Conservation (phyloP, 805 yeast genomes). For the Tetrapisispora phaffii region DNA sequence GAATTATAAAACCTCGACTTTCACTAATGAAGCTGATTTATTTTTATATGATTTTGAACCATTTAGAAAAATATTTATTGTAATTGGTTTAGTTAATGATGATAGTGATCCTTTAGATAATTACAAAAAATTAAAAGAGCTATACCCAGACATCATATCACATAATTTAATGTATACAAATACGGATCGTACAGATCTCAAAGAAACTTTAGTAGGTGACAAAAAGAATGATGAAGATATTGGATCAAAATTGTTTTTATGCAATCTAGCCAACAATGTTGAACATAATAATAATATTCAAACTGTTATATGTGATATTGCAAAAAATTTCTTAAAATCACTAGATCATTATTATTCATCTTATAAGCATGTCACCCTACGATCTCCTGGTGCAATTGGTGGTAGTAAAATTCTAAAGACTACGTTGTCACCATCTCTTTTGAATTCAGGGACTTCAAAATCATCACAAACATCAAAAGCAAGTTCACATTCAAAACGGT, state of each 20-base stretch:
- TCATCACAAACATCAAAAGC: constrained; percentile 6
- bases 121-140: constrained; percentile 31
- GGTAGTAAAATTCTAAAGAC: constrained; percentile 37
- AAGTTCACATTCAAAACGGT: constrained; percentile 9
- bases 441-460: not conserved
- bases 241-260: not conserved
- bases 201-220: not conserved
- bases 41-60: constrained; percentile 86
- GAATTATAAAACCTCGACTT: constrained; percentile 37
- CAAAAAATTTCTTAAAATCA: constrained; percentile 50
- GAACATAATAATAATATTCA: constrained; percentile 33
- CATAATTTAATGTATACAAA: constrained; percentile 20
- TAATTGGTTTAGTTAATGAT: constrained; percentile 38
- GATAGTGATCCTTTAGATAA: constrained; percentile 18
- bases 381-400: constrained; percentile 67
- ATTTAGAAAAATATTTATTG: constrained; percentile 63
- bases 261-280: not conserved
- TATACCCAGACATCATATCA: constrained; percentile 25
- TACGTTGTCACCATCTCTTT: constrained; percentile 23
- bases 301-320: constrained; percentile 63
- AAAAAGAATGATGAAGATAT: not conserved
- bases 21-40: constrained; percentile 44
- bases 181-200: constrained; percentile 5
- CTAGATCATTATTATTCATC: constrained; percentile 64
- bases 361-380: constrained; percentile 65